Evolutionary conservation across 2,329 filamentous ascomycete genomes (phyloP).

Genomic region (Ophiostoma sp.): DNA sequence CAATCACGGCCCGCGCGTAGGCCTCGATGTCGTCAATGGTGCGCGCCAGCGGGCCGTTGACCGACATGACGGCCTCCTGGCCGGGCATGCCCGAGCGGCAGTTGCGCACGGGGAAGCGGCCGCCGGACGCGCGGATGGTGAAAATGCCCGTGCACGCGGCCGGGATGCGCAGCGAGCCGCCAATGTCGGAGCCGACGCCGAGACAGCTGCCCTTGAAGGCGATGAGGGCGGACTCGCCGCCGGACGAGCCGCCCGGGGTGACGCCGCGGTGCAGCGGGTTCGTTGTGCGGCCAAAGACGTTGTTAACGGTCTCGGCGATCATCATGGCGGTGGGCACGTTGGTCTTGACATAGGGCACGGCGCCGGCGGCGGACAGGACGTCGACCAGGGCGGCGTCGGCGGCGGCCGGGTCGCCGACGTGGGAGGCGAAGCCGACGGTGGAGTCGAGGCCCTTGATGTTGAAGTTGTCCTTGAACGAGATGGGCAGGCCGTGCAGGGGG

Average conservation of each 20-base stretch:
- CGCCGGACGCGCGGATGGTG: slow-evolving; percentile 52
- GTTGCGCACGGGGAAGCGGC: slow-evolving; percentile 53
- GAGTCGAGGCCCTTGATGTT: slow-evolving; percentile 55
- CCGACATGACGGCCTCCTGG: slow-evolving; percentile 59
- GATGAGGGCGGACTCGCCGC: slow-evolving; percentile 62
- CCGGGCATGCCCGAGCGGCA: slow-evolving; percentile 55
- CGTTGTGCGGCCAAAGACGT: slow-evolving; percentile 56
- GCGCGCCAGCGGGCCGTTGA: slow-evolving; percentile 58
- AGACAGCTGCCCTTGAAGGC: slow-evolving; percentile 53
- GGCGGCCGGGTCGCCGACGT: slow-evolving; percentile 53
- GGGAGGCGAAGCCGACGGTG: slow-evolving; percentile 58
- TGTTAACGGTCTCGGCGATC: slow-evolving; percentile 63
- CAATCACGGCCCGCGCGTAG: slow-evolving; percentile 50
- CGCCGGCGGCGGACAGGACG: slow-evolving; percentile 45
- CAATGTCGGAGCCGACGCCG: slow-evolving; percentile 61
- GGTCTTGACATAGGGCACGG: slow-evolving; percentile 54
- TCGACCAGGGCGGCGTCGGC: slow-evolving; percentile 39
- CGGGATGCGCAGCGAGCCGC: slow-evolving; percentile 49
- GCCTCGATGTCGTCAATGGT: slow-evolving; percentile 51
- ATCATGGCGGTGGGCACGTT: slow-evolving; percentile 59
- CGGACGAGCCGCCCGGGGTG: slow-evolving; percentile 61
- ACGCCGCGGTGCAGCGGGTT: slow-evolving; percentile 56
- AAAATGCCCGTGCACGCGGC: slow-evolving; percentile 56
- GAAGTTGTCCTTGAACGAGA: slow-evolving; percentile 68
- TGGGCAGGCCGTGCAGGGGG: slow-evolving; percentile 60